Evolutionary conservation across 2,329 filamentous ascomycete species (phyloP).

Genomic region (Spiromastix sp.): DNA sequence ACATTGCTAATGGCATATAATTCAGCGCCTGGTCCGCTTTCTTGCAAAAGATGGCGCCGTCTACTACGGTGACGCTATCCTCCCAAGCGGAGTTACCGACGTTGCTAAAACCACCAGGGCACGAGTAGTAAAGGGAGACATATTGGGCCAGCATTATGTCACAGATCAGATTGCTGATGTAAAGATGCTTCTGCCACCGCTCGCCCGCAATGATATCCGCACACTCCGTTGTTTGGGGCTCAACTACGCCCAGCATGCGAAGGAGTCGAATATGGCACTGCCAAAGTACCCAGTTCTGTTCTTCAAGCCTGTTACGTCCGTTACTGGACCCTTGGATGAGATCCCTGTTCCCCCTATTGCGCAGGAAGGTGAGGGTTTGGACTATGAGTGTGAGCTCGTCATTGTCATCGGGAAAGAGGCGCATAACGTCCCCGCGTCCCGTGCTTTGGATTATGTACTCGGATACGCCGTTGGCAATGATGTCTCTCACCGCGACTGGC

Average conservation of each 20-base stretch:
- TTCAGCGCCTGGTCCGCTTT: conserved; percentile 61
- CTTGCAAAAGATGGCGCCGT: conserved; percentile 58
- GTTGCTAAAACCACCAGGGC: conserved; percentile 52
- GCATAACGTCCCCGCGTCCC: conserved; percentile 51
- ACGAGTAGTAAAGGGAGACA: conserved; percentile 52
- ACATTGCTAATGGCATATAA: no score
- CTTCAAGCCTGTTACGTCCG: conserved; percentile 58
- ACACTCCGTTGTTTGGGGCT: conserved; percentile 61
- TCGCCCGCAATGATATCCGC: conserved; percentile 51
- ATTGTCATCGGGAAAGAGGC: conserved; percentile 60
- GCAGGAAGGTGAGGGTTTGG: conserved; percentile 55
- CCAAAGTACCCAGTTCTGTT: conserved; percentile 65
- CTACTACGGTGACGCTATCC: conserved; percentile 66
- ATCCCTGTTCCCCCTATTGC: conserved; percentile 57
- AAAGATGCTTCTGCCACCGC: conserved; percentile 48
- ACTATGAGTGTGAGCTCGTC: conserved; percentile 75
- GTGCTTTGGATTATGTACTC: conserved; percentile 61
- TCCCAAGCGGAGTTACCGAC: conserved; percentile 50
- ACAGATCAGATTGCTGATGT: conserved; percentile 50
- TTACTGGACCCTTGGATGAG: conserved; percentile 53
- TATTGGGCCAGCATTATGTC: conserved; percentile 55
- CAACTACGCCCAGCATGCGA: conserved; percentile 63
- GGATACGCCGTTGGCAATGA: conserved; percentile 71
- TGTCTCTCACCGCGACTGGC: conserved; percentile 71
- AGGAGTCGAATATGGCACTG: conserved; percentile 57